Evolutionary conservation across 306 rosid species (phyloP), one percentile per base, ranked within the genome.

Genomic region (Quercus bicolor): DNA sequence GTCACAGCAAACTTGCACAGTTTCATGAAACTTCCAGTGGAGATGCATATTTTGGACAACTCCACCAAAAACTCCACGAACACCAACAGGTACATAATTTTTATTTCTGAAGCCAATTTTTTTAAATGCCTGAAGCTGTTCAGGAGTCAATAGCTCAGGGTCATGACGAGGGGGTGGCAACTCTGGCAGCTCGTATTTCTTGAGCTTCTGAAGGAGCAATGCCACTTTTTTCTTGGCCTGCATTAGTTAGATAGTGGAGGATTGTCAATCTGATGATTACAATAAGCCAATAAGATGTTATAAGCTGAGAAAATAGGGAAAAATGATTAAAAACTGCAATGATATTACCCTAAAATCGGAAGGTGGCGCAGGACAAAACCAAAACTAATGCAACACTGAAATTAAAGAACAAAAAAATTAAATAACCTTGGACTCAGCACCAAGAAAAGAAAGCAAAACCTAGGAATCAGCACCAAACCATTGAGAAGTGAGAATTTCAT

Each of bases 21-120:
- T 95, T 89, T 95, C 96, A 1, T 95, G 99, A 88, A 95, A 95
- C 84, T 95, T 95, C 99, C 99, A 95, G 75, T 95, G 96, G 56
- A 95, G 89, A 89, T 93, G 99, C 99, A 95, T 92, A 87, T 95
- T 95, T 84, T 95, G 99, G 72, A 95, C 99, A 56, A 95, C 99
- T 60, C 99, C 99, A 79, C 99, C 99, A 75, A 95, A 95, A 52
- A 95, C 99, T 82, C 99, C 99, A 81, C 98, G 97, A 37, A 95
- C 99, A 80, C 99, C 99, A 75, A 95, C 98, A 3, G 97, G 97
- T 68, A 95, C 98, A 73, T 95, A 95, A 74, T 95, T 95, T 87
- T 91, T 95, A 55, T 95, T 95, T 85, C 84, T 89, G 88, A 95
- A 93, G 60, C 99, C 99, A 81, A 95, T 81, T 84, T 91, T 95